These are phyloP conservation scores for Yarrowia galli DNA, from an alignment of 1,139 yeast species.

Conservation along the genomic window DNA sequence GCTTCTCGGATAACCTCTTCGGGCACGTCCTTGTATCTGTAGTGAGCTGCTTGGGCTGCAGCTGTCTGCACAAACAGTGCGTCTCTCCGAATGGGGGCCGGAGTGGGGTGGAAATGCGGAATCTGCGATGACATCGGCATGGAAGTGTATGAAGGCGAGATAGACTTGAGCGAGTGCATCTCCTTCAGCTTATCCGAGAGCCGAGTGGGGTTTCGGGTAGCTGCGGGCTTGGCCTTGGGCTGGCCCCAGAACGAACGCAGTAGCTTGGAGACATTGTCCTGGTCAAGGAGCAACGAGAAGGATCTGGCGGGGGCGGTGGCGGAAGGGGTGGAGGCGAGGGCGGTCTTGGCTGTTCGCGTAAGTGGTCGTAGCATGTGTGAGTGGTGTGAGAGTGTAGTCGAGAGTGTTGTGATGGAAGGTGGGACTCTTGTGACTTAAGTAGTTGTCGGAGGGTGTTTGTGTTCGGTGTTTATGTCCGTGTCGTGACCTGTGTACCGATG, in stretches of 20 bases:
- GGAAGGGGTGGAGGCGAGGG: neutral
- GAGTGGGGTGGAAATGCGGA: slow-evolving; percentile 38
- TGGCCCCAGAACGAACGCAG: slow-evolving; percentile 25
- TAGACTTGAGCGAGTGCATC: slow-evolving; percentile 36
- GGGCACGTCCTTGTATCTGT: slow-evolving; percentile 33
- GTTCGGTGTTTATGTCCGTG: slow-evolving; percentile 2
- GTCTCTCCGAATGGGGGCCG: slow-evolving; percentile 25
- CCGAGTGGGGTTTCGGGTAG: slow-evolving; percentile 28
- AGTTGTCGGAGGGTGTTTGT: neutral
- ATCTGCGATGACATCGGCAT: slow-evolving; percentile 25
- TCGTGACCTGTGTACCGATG: neutral
- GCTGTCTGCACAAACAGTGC: slow-evolving; percentile 32
- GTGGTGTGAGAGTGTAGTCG: neutral
- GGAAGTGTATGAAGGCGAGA: slow-evolving; percentile 26
- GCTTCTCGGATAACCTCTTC: slow-evolving; percentile 37
- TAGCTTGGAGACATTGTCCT: slow-evolving; percentile 35
- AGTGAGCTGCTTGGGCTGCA: slow-evolving; percentile 31
- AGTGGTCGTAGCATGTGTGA: slow-evolving; percentile 19
- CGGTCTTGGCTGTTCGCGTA: neutral
- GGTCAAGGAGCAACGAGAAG: slow-evolving; percentile 35
- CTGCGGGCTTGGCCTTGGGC: slow-evolving; percentile 4
- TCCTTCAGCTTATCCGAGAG: slow-evolving; percentile 34
- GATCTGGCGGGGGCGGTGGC: neutral
- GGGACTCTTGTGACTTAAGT: neutral
- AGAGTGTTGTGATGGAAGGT: neutral